Base-by-base conservation (phyloP, 176 grass and related monocot genomes). In the Lolium perenne region DNA sequence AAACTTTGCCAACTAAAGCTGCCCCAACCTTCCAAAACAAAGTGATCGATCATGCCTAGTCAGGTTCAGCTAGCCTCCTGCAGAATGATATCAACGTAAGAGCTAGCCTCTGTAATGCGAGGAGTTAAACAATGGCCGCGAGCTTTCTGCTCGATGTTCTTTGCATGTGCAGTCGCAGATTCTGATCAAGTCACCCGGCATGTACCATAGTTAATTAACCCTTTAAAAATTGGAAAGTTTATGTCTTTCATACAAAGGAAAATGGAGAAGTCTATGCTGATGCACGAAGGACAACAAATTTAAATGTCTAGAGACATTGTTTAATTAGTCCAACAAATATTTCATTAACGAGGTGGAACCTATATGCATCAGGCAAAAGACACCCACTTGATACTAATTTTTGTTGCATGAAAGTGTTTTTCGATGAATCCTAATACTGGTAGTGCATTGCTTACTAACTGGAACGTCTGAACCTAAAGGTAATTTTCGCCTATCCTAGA, bases 101-200 rank as follows among this genome's bases (percentile, higher is more conserved):
- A 17, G 75, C 58, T 22, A 51, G 32, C 11, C 58, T 20, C 22
- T 61, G n/a, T 10, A 61, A 61, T 10, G 58, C 10, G 22, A 47
- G 8, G 21, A 47, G 8, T 15, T 58, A 72, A 82, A 46, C 26
- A 79, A 47, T 48, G 1, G 10, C 17, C 63, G 14, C 46, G 74
- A 57, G 13, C 80, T 90, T 90, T 82, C 71, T 8, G 41, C n/a
- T 18, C 22, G 71, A 18, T 86, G 74, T 72, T 73, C 79, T 75
- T 53, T 51, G 80, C 80, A 57, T 86, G 80, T 86, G 79, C 87
- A 85, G 76, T 73, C 48, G 4, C 76, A 54, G 73, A 80, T 83
- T 41, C 79, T 72, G 17, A 46, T 72, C 41, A 7, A 71, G 20
- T 22, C 69, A 71, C 7, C 10, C 58, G 58, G 21, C 58, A 47